These are phyloP conservation scores for Apiosordaria backusii DNA, from an alignment of 495 filamentous ascomycete species.

Conservation along the genomic window DNA sequence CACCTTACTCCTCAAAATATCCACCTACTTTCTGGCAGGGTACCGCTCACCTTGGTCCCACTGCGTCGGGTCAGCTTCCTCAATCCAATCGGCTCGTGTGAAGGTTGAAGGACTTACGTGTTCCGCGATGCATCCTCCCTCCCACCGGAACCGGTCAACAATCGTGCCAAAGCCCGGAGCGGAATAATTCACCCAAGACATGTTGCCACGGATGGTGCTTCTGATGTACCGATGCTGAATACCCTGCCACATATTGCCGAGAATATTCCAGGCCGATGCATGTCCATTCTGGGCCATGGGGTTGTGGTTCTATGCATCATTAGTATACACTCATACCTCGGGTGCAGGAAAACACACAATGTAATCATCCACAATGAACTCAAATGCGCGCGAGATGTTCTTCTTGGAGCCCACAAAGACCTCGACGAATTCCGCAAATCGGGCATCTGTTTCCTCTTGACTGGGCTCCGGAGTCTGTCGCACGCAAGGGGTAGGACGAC, in stretches of 20 bases:
- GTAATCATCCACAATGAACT: slow-evolving; percentile 36
- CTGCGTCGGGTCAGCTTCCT: background rate
- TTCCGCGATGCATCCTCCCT: slow-evolving; percentile 39
- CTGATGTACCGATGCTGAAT: slow-evolving; percentile 27
- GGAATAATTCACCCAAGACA: slow-evolving; percentile 39
- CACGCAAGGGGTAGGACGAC: slow-evolving; percentile 13
- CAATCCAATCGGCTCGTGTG: background rate
- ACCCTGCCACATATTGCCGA: slow-evolving; percentile 32
- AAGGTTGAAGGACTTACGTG: slow-evolving; percentile 30
- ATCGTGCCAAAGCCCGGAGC: slow-evolving; percentile 25
- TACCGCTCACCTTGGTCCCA: slow-evolving; percentile 19
- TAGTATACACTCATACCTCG: background rate
- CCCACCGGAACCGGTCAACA: slow-evolving; percentile 42
- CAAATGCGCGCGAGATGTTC: slow-evolving; percentile 37
- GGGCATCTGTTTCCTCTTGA: slow-evolving; percentile 23
- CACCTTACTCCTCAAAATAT: background rate
- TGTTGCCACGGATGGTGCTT: slow-evolving; percentile 29
- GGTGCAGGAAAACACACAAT: slow-evolving; percentile 28
- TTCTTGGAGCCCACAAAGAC: slow-evolving; percentile 35
- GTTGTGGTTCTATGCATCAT: slow-evolving; percentile 36
- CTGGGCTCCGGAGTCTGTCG: slow-evolving; percentile 21
- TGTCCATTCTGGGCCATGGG: slow-evolving; percentile 36
- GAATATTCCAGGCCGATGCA: slow-evolving; percentile 36
- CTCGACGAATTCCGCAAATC: slow-evolving; percentile 34
- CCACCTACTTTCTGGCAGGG: background rate